Conservation (phyloP, 208 protist species). For the Leptomonas pyrrhocoris region DNA sequence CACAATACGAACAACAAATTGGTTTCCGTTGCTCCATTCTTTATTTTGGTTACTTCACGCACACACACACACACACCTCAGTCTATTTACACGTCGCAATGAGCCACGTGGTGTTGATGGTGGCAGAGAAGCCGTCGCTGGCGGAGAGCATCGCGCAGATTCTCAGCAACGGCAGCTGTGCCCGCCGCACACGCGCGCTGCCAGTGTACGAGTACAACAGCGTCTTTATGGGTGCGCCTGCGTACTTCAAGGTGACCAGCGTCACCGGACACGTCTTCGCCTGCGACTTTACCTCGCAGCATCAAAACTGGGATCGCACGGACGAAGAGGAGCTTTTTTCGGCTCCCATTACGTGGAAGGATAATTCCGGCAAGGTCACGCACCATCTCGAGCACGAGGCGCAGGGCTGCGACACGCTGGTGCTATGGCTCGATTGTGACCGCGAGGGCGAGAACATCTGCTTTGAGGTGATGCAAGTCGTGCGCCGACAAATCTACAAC, state of each 20-base stretch:
- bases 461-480: slow-evolving; percentile 95
- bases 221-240: slow-evolving; percentile 66
- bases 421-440: slow-evolving; percentile 97
- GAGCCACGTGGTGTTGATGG: slow-evolving; percentile 86
- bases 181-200: slow-evolving; percentile 69
- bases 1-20: too few species aligned
- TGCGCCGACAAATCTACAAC: slow-evolving; percentile 56
- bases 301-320: slow-evolving; percentile 89
- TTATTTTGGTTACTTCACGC: too few species aligned
- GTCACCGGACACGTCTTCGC: slow-evolving; percentile 92
- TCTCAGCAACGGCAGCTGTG: slow-evolving; percentile 77
- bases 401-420: slow-evolving; percentile 85
- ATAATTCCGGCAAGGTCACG: slow-evolving; percentile 84
- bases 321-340: slow-evolving; percentile 87
- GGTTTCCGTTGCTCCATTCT: too few species aligned
- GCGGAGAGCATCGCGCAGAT: slow-evolving; percentile 90
- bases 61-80: too few species aligned
- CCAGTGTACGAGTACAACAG: slow-evolving; percentile 89
- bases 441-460: slow-evolving; percentile 98
- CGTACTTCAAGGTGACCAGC: slow-evolving; percentile 87
- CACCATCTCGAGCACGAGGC: slow-evolving; percentile 81
- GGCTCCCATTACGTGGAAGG: slow-evolving; percentile 85
- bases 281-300: slow-evolving; percentile 89
- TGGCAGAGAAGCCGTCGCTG: slow-evolving; percentile 95
- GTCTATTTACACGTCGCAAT: slow-evolving; percentile 21